Evolutionary conservation across 352 stramenopile species (phyloP), one percentile per base, ranked within the genome.

Genomic region (Phytophthora palmivora): DNA sequence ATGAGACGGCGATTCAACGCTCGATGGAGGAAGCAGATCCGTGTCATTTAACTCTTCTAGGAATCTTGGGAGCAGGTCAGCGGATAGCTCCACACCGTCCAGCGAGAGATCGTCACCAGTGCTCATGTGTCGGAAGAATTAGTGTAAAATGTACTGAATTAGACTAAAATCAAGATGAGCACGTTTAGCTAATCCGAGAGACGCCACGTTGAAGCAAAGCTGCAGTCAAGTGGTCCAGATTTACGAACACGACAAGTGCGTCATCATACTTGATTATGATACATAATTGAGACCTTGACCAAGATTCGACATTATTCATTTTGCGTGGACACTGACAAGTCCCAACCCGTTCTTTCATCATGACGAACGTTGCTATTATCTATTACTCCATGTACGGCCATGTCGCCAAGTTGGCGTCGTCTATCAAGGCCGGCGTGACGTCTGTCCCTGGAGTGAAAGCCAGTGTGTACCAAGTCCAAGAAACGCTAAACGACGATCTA

Each of bases 321-420:
- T 59, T 28, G 32, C 33, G 7, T 46, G 18, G 7, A 36, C 4
- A 8, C 0, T 1, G 1, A 10, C 32, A 52, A 60, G 41, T 44
- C 7, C 12, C 11, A 46, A 22, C 4, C 24, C 3, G 6, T 28
- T 28, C 24, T 28, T 28, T 37, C 12, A 22, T 21, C 9, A 76
- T 76, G 71, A 76, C 82, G 28, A 92, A 90, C 53, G 79, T 94
- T 45, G 81, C 82, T 6, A 86, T 94, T 53, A 60, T 94, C 37
- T 89, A 88, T 69, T 94, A 93, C 70, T 89, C 74, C 67, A 85
- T 92, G 56, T 96, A 96, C 72, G 87, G 87, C 21, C 89, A 96
- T 48, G 74, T 96, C 44, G 63, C 60, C 48, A 82, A 77, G 51
- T 55, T 96, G 71, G 85, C 86, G 16, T 70, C 78, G 12, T 60